Percentiles rank a stretch among this genome's conserved stretches.
Evolutionary conservation across 805 yeast genomes (phyloP).

Genomic region (Yarrowia sp.): DNA sequence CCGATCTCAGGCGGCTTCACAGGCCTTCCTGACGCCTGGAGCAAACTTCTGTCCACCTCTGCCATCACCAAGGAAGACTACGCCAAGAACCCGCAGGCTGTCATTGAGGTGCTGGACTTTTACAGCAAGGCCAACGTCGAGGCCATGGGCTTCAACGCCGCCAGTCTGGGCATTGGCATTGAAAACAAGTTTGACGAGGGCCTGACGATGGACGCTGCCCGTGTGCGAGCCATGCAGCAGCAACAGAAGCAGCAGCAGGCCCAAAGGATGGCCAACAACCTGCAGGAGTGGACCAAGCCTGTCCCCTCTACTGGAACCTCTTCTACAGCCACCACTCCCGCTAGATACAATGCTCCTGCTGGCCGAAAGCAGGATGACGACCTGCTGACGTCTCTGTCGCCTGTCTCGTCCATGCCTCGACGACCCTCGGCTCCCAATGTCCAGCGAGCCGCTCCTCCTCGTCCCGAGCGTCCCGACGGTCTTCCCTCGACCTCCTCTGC

Average conservation of each 20-base stretch:
- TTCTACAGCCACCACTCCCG: not conserved
- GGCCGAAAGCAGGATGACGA: slow-evolving; percentile 9
- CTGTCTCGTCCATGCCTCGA: slow-evolving; percentile 7
- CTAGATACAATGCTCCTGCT: not conserved
- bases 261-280: slow-evolving; percentile 30
- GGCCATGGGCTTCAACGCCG: slow-evolving; percentile 38
- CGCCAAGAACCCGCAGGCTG: slow-evolving; percentile 91
- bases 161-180: slow-evolving; percentile 29
- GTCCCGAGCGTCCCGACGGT: slow-evolving; percentile 34
- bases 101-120: slow-evolving; percentile 86
- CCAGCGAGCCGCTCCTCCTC: slow-evolving; percentile 16
- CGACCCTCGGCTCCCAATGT: slow-evolving; percentile 26
- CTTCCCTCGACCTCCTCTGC: slow-evolving; percentile 1
- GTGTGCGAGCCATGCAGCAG: slow-evolving; percentile 31
- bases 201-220: slow-evolving; percentile 22
- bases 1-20: slow-evolving; percentile 83
- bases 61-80: slow-evolving; percentile 91
- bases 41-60: slow-evolving; percentile 75
- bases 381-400: slow-evolving; percentile 15
- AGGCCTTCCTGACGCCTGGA: slow-evolving; percentile 95
- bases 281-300: slow-evolving; percentile 38
- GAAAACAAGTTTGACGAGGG: slow-evolving; percentile 33
- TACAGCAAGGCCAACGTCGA: slow-evolving; percentile 54
- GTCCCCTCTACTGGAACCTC: not conserved
- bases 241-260: slow-evolving; percentile 30